Conservation (phyloP, 2,329 filamentous ascomycete genomes). For the Ophiocordyceps camponoti-rufipedis region DNA sequence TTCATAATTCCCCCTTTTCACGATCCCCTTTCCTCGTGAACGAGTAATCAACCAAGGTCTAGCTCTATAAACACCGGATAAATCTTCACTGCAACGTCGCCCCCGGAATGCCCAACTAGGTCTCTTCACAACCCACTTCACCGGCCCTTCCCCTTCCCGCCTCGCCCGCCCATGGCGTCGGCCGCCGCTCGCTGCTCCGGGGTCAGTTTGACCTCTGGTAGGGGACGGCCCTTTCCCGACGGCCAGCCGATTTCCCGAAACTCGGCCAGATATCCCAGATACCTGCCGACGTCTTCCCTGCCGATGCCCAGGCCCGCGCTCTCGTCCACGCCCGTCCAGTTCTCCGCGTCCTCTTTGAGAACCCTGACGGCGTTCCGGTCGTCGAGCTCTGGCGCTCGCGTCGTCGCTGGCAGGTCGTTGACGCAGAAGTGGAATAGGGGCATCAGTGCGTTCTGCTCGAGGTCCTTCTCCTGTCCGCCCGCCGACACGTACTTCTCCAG, state of each 20-base stretch:
- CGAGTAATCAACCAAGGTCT: too few species aligned
- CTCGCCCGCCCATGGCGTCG: constrained; percentile 8
- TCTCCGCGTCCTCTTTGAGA: constrained; percentile 41
- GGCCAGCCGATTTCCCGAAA: constrained; percentile 13
- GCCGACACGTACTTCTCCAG: constrained; percentile 12
- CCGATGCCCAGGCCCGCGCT: constrained; percentile 22
- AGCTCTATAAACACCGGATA: too few species aligned
- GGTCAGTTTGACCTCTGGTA: constrained; percentile 7
- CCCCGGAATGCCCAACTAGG: too few species aligned
- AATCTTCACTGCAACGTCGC: too few species aligned
- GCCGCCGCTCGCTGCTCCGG: constrained; percentile 7
- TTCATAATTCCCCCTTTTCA: too few species aligned
- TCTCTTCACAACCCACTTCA: neutral
- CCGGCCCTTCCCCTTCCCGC: constrained; percentile 2
- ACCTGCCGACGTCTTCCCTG: constrained; percentile 9
- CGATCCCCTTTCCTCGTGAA: too few species aligned
- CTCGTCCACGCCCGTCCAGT: constrained; percentile 40
- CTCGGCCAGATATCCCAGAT: constrained; percentile 11
- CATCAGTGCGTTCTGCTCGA: constrained; percentile 19
- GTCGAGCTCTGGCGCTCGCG: constrained; percentile 50
- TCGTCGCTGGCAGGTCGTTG: constrained; percentile 47
- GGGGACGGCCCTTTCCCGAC: constrained; percentile 8
- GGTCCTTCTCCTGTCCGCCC: constrained; percentile 8
- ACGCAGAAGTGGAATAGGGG: constrained; percentile 59
- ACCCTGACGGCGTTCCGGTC: constrained; percentile 43